phyloP scores from a whole-genome alignment of 116 monocot species.

The Trichopus zeylanicus region DNA sequence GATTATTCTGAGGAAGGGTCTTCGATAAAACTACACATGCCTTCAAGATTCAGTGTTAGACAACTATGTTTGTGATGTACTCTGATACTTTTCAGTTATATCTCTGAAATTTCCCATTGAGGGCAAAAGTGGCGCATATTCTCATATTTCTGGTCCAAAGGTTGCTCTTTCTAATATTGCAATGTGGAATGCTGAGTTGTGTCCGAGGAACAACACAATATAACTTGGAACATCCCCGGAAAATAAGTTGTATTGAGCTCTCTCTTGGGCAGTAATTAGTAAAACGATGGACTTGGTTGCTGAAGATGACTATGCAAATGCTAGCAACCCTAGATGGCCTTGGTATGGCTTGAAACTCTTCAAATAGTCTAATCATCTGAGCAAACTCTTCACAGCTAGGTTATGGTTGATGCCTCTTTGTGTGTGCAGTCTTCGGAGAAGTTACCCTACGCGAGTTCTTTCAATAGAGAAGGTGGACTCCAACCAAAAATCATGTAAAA shows the following conservation, averaged over 20 bases:
- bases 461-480: conserved; percentile 9
- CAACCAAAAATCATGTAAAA: conserved; percentile 18
- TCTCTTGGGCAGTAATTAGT: too few species aligned
- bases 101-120: background rate
- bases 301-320: too few species aligned
- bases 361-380: background rate
- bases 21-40: too few species aligned
- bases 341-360: background rate
- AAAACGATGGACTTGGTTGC: too few species aligned
- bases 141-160: background rate
- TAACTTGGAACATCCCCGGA: background rate
- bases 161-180: background rate
- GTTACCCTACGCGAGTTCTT: background rate
- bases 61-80: background rate
- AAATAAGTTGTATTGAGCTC: too few species aligned
- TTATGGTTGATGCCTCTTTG: background rate
- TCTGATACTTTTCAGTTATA: background rate
- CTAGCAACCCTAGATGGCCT: too few species aligned
- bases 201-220: too few species aligned
- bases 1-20: too few species aligned
- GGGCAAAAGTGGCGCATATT: background rate
- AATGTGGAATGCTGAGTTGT: background rate
- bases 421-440: conserved; percentile 11
- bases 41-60: too few species aligned
- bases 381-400: background rate